Percentiles rank a stretch among this genome's conserved stretches.
Conservation (phyloP, 2,329 filamentous ascomycete species). For the Penicillium sp. region DNA sequence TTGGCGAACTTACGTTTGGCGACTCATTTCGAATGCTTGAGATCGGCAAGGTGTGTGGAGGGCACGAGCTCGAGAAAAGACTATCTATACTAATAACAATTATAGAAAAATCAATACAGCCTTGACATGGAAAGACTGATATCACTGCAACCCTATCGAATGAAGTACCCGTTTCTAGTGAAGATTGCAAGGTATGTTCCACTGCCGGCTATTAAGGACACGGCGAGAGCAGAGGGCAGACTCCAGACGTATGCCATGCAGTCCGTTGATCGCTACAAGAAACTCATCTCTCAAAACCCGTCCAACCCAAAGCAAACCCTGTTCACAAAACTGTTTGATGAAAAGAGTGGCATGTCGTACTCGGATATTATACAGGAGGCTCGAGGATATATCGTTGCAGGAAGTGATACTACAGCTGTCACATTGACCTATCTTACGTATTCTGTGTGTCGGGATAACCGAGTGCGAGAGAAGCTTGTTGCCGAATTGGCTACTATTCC, state of each 20-base stretch:
- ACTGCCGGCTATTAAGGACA: slow-evolving; percentile 18
- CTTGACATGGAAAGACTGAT: slow-evolving; percentile 28
- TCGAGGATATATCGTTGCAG: slow-evolving; percentile 42
- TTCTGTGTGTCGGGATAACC: slow-evolving; percentile 15
- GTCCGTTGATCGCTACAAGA: slow-evolving; percentile 22
- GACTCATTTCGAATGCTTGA: slow-evolving; percentile 50
- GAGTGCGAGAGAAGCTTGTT: slow-evolving; percentile 14
- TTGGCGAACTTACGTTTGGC: slow-evolving; percentile 48
- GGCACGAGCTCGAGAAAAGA: too few relatives aligned
- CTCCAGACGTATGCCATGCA: slow-evolving; percentile 19
- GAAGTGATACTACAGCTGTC: slow-evolving; percentile 46
- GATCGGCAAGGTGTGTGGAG: slow-evolving; percentile 35
- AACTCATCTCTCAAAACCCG: slow-evolving; percentile 12
- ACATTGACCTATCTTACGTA: slow-evolving; percentile 41
- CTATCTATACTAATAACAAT: neutral
- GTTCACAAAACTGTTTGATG: slow-evolving; percentile 24
- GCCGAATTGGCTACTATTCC: slow-evolving; percentile 17
- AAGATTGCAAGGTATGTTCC: slow-evolving; percentile 18
- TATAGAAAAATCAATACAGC: slow-evolving; percentile 39
- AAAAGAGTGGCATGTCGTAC: slow-evolving; percentile 21
- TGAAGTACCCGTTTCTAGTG: slow-evolving; percentile 21
- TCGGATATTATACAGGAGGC: slow-evolving; percentile 38
- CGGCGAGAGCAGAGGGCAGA: slow-evolving; percentile 15
- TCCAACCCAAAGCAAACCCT: slow-evolving; percentile 18
- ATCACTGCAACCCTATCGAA: slow-evolving; percentile 14